Base-by-base conservation (phyloP, 2,329 filamentous ascomycete genomes). In the Colletotrichum tamarilloi region DNA sequence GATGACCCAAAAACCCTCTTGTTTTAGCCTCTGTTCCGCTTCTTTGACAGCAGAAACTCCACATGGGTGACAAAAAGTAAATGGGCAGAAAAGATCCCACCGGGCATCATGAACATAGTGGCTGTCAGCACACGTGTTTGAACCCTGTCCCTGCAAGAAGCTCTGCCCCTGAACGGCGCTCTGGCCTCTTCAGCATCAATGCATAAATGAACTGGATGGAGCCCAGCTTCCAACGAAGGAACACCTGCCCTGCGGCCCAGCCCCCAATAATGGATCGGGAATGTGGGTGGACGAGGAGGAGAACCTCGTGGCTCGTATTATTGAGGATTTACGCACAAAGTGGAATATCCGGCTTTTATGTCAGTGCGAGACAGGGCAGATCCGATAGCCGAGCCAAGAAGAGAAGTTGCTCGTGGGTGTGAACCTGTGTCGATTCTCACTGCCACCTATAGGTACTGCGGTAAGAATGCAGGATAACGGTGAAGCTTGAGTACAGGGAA, bases 301-400 rank as follows among this genome's bases (percentile, higher is more conserved):
- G 38, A 22, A 16, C 59, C 9, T 69, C 60, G 66, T 64, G n/a
- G 46, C 53, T 73, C 59, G 32, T 24, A 35, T 19, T n/a, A 35
- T 19, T n/a, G 42, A n/a, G 1, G 35, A 53, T 26, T 14, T 42
- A 32, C 59, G 49, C 32, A 60, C 59, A 24, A 30, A 64, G 22
- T 49, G 32, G 59, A 19, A 56, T 35, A 26, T 35, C n/a, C 9
- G 35, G 14, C 57, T 22, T 19, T 52, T 24, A 28, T 7, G 59
- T 73, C 66, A 73, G 70, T 73, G 70, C 67, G 67, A 62, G 35
- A 56, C 35, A 30, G n/a, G 26, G 71, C 56, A 70, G 71, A 70
- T 70, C 67, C 71, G 71, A 73, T 70, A 62, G 46, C 71, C 71
- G 71, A 70, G 46, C 67, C 67, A 69, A 11, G 35, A 5, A 55